phyloP scores from a whole-genome alignment of 306 rosid genomes.

The Trifolium dubium region DNA sequence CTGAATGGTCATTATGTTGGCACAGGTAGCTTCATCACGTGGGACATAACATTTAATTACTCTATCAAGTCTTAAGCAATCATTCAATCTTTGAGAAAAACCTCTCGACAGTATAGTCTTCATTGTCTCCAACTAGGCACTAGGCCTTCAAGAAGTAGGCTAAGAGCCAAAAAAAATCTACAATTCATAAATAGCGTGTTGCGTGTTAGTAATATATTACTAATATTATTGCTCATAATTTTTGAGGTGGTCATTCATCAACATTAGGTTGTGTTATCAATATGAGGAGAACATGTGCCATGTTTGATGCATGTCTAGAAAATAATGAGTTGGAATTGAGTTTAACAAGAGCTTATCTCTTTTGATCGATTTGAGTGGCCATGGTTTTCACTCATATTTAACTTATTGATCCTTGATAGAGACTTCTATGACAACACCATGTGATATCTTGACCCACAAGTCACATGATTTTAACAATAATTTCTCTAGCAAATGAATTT shows the following conservation, averaged over 20 bases:
- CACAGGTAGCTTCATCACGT: no score
- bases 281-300: not conserved
- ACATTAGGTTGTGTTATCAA: not conserved
- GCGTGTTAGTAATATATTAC: no score
- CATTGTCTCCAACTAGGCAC: no score
- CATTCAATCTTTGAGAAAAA: not conserved
- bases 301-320: slow-evolving; percentile 4
- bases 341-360: not conserved
- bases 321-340: not conserved
- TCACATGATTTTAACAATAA: slow-evolving; percentile 2
- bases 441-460: slow-evolving; percentile 28
- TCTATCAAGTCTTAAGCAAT: not conserved
- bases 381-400: not conserved
- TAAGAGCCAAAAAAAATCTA: no score
- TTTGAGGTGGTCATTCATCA: not conserved
- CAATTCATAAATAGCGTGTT: no score
- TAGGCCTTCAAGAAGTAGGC: no score
- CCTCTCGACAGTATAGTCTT: not conserved
- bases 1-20: no score
- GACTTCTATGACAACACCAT: slow-evolving; percentile 26
- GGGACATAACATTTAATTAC: no score
- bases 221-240: no score
- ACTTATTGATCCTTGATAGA: not conserved
- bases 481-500: not conserved
- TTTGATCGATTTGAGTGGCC: not conserved